Evolutionary conservation across 2,329 filamentous ascomycete species (phyloP).

Genomic region (Alternaria alternata): DNA sequence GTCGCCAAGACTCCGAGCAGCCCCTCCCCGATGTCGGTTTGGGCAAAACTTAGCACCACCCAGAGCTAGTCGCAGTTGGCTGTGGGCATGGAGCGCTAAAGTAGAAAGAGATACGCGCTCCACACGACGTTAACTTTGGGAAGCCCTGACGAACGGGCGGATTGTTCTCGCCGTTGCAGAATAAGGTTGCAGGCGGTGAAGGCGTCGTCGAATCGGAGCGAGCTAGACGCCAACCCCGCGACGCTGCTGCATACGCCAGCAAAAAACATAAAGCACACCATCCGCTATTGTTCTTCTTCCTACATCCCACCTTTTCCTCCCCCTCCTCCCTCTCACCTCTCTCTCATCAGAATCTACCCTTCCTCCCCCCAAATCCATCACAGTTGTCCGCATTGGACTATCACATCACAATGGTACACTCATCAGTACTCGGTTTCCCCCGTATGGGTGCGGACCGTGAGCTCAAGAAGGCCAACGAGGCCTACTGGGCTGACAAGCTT

Average conservation of each 20-base stretch:
- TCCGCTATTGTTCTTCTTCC: constrained; percentile 24
- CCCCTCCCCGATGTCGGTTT: not conserved
- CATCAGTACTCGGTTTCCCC: constrained; percentile 94
- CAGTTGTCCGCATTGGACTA: constrained; percentile 22
- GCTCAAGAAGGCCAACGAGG: constrained; percentile 99
- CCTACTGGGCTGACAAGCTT: constrained; percentile 96
- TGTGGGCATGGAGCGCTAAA: not conserved
- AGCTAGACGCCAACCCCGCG: constrained; percentile 13
- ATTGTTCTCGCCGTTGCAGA: constrained; percentile 8
- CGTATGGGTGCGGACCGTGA: constrained; percentile 98
- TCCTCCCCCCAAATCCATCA: constrained; percentile 10
- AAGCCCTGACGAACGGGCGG: not conserved
- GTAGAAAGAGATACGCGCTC: not conserved
- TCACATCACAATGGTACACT: constrained; percentile 58
- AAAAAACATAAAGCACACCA: constrained; percentile 51
- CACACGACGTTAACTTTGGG: not conserved
- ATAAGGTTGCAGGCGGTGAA: constrained; percentile 11
- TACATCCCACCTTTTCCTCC: constrained; percentile 1
- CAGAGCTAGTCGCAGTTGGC: not conserved
- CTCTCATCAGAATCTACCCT: constrained; percentile 9
- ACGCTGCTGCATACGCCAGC: constrained; percentile 18
- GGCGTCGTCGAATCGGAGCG: constrained; percentile 6
- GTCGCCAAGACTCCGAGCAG: not conserved
- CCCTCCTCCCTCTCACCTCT: constrained; percentile 16
- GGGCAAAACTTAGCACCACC: not conserved